Percentiles rank a stretch among this genome's conserved stretches.
Evolutionary conservation across 257 asterid species (phyloP).

Genomic region (Ilex asprella): DNA sequence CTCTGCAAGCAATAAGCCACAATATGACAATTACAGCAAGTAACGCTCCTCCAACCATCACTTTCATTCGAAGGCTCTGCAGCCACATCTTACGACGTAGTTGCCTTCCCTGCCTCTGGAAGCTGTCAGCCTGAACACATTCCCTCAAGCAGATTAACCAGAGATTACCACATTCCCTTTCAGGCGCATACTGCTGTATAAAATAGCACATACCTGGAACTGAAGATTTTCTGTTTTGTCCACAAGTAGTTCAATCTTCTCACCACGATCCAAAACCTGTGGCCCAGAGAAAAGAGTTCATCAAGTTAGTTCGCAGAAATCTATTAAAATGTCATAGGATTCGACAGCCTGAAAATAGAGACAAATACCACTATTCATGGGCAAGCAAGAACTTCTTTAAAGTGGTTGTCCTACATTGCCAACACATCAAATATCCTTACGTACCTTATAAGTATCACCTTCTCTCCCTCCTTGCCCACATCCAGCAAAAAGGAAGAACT

Average conservation of each 20-base stretch:
- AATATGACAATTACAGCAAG: slow-evolving; percentile 39
- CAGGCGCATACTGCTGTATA: too few species aligned
- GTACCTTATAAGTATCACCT: too few species aligned
- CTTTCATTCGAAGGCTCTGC: slow-evolving; percentile 78
- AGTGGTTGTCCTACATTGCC: too few species aligned
- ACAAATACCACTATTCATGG: too few species aligned
- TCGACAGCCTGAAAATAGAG: too few species aligned
- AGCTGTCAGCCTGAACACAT: slow-evolving; percentile 78
- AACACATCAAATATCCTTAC: too few species aligned
- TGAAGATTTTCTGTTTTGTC: slow-evolving; percentile 96
- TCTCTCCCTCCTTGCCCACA: too few species aligned
- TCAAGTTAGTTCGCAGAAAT: too few species aligned
- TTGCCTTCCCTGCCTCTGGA: slow-evolving; percentile 95
- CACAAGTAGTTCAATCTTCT: slow-evolving; percentile 86
- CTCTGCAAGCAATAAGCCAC: slow-evolving; percentile 66
- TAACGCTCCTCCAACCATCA: slow-evolving; percentile 62
- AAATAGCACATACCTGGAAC: slow-evolving; percentile 59
- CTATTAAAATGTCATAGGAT: too few species aligned
- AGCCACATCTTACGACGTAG: slow-evolving; percentile 93
- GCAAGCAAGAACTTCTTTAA: too few species aligned
- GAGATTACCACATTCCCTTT: neutral
- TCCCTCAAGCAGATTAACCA: slow-evolving; percentile 4
- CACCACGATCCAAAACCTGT: slow-evolving; percentile 97
- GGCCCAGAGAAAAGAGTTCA: neutral
- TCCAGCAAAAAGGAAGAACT: too few species aligned